Percentiles rank a stretch among this genome's conserved stretches.
Conservation (phyloP, 306 rosid species). For the Gynostemma pentaphyllum region DNA sequence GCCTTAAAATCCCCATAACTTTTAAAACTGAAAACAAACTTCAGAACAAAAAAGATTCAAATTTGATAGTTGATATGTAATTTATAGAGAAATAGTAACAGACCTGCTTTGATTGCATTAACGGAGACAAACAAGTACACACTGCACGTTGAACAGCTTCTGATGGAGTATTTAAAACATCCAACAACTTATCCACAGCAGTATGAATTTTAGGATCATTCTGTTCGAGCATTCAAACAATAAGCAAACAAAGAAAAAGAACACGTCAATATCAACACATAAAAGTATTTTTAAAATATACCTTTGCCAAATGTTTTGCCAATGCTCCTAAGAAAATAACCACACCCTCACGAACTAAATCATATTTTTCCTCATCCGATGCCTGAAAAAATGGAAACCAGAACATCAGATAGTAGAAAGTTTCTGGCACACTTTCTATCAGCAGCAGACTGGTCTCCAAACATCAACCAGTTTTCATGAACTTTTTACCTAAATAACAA, state of each 20-base stretch:
- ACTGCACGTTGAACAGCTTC: constrained; percentile 99
- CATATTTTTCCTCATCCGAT: constrained; percentile 85
- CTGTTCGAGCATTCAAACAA: constrained; percentile 32
- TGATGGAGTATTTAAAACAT: constrained; percentile 89
- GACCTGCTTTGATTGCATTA: constrained; percentile 92
- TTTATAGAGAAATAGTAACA: background rate
- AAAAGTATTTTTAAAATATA: constrained; percentile 11
- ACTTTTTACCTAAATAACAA: no score
- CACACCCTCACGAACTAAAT: constrained; percentile 96
- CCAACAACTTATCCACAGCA: constrained; percentile 90
- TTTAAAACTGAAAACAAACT: background rate
- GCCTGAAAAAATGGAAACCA: constrained; percentile 35
- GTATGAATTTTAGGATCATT: constrained; percentile 87
- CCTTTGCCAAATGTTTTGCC: constrained; percentile 94
- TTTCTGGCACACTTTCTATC: background rate
- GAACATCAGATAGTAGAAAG: constrained; percentile 5
- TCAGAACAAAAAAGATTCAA: background rate
- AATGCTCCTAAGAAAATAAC: constrained; percentile 95
- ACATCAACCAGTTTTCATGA: background rate
- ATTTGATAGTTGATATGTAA: background rate
- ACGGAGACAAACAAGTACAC: constrained; percentile 77
- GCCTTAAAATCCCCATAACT: background rate
- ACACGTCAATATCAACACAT: background rate
- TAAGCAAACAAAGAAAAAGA: background rate
- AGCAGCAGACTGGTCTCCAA: background rate